Base-by-base conservation (phyloP, 2,329 filamentous ascomycete genomes). In the Talaromyces pinophilus region DNA sequence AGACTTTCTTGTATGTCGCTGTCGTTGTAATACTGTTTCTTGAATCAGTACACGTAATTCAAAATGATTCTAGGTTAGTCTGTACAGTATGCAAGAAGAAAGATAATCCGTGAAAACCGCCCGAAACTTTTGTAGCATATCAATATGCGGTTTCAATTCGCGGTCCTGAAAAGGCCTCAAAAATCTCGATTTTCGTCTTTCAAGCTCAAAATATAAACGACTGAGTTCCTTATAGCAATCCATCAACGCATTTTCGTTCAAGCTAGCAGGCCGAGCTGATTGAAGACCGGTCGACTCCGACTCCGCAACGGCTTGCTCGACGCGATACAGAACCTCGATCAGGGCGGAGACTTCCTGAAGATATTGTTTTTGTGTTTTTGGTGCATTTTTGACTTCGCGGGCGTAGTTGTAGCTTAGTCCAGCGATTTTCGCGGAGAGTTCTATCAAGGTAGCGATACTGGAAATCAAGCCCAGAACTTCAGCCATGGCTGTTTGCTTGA, bases 341-440 rank as follows among this genome's bases (percentile, higher is more conserved):
- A 62, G 19, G 2, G 60, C 40, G 17, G 60, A 62, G 15, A 62
- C 22, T 62, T 62, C 38, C 13, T 62, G 60, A 62, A 62, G 60
- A 46, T 62, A 62, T 54, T 62, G 60, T 28, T 62, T 62, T 10
- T 62, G 60, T 54, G 42, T 62, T 52, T 62, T 62, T 22, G 42
- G 44, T 35, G 60, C 60, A 54, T 62, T 62, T 62, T 62, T 62
- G 19, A 62, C 60, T 7, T 62, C 38, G 17, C 42, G 46, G 8
- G 46, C 60, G n/a, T 62, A 62, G 13, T 8, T 62, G 15, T 54
- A 54, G 17, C 50, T 54, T 2, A 54, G 25, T 30, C 50, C 50
- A 5, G 50, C 50, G 50, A 54, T 54, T 54, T 54, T 54, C 10
- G 50, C 50, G 2, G 50, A 54, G 25, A 54, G 50, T 22, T 54